phyloP scores from a whole-genome alignment of 1,139 yeast species.

The Saccharomyces pastorianus region DNA sequence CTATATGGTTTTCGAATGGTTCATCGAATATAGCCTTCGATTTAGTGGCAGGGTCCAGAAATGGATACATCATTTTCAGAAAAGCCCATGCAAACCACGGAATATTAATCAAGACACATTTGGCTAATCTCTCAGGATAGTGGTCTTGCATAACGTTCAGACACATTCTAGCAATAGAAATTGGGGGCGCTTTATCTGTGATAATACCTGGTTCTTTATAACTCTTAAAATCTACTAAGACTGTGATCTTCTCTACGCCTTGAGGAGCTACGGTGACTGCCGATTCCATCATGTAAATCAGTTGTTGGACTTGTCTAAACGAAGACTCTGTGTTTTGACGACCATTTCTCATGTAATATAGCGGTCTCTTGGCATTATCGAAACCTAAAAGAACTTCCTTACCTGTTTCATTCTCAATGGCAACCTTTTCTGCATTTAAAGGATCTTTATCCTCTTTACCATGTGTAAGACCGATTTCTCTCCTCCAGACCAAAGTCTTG shows the following conservation, averaged over 20 bases:
- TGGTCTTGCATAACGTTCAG: constrained; percentile 82
- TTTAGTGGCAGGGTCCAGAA: constrained; percentile 83
- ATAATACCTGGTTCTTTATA: constrained; percentile 40
- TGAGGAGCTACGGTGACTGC: constrained; percentile 88
- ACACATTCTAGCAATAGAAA: constrained; percentile 59
- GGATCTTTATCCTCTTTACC: constrained; percentile 35
- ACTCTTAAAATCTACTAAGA: constrained; percentile 79
- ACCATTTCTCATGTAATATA: constrained; percentile 82
- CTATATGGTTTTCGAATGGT: constrained; percentile 75
- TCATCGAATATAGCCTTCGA: constrained; percentile 83
- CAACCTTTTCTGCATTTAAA: constrained; percentile 53
- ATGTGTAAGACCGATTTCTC: constrained; percentile 77
- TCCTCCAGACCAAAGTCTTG: constrained; percentile 77
- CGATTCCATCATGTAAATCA: constrained; percentile 82
- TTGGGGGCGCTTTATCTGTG: constrained; percentile 32
- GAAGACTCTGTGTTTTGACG: constrained; percentile 85
- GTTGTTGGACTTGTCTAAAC: constrained; percentile 80
- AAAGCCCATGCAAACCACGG: constrained; percentile 88
- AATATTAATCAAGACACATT: constrained; percentile 76
- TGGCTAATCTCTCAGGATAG: constrained; percentile 86
- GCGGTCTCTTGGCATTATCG: constrained; percentile 78
- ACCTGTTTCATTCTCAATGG: constrained; percentile 76
- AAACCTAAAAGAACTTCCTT: constrained; percentile 81
- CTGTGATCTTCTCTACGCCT: constrained; percentile 85
- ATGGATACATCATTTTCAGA: constrained; percentile 77